Conservation (phyloP, 345 rosid species). For the Alliaria petiolata region DNA sequence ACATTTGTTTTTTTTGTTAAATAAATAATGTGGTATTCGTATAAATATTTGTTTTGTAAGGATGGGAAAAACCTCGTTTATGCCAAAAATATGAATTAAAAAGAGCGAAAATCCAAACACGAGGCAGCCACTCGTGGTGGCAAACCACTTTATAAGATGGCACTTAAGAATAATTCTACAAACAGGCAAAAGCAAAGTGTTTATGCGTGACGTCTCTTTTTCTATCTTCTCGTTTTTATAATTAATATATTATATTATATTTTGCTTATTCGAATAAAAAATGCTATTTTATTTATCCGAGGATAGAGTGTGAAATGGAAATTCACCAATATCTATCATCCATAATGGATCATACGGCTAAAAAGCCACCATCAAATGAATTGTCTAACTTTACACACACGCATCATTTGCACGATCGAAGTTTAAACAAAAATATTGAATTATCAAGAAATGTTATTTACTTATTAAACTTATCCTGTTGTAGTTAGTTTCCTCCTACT, state of each 20-base stretch:
- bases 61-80: not conserved
- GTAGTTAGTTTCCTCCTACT: conserved; percentile 34
- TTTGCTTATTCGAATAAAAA: not conserved
- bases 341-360: conserved; percentile 16
- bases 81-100: conserved; percentile 12
- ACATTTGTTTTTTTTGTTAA: too few relatives aligned
- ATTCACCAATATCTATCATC: conserved; percentile 12
- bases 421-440: not conserved
- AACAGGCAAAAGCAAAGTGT: conserved; percentile 17
- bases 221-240: conserved; percentile 1
- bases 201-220: conserved; percentile 32
- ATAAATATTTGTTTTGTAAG: not conserved
- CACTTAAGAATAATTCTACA: conserved; percentile 34
- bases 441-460: not conserved
- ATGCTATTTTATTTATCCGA: conserved; percentile 15
- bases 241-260: not conserved
- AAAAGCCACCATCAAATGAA: conserved; percentile 19
- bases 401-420: conserved; percentile 25
- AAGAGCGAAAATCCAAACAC: conserved; percentile 11
- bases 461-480: conserved; percentile 32
- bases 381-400: conserved; percentile 17
- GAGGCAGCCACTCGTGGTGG: conserved; percentile 38
- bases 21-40: not conserved
- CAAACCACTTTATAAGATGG: conserved; percentile 31
- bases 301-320: conserved; percentile 25